These are phyloP conservation scores for Groenewaldozyma salmanticensis DNA, from an alignment of 805 yeast genomes.

Conservation along the genomic window DNA sequence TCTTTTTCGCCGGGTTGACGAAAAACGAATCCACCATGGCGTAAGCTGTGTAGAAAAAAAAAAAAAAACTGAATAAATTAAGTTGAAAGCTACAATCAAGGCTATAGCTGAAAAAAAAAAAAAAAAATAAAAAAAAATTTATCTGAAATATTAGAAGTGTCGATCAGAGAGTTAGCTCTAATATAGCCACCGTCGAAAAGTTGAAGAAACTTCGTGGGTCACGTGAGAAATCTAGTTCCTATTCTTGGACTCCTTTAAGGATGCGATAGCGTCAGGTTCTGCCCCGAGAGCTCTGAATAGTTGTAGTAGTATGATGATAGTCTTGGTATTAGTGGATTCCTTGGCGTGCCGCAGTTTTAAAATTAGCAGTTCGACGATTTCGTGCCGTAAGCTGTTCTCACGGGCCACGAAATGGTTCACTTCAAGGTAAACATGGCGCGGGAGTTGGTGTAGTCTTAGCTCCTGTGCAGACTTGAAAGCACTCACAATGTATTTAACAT, in stretches of 20 bases:
- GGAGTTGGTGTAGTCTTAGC: not conserved
- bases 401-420: not conserved
- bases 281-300: not conserved
- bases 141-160: too few relatives aligned
- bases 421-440: not conserved
- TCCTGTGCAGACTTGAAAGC: not conserved
- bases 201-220: not conserved
- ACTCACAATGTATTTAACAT: not conserved
- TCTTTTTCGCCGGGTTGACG: constrained; percentile 23
- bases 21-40: constrained; percentile 22
- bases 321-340: not conserved
- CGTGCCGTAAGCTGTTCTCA: not conserved
- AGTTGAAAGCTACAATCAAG: not conserved
- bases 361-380: not conserved
- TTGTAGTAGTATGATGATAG: not conserved
- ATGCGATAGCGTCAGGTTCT: not conserved
- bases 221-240: not conserved
- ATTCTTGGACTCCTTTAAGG: not conserved
- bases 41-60: not conserved
- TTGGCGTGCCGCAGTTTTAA: not conserved
- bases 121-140: not conserved
- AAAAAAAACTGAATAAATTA: not conserved
- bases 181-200: too few relatives aligned
- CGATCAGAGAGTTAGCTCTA: too few relatives aligned
- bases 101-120: not conserved